phyloP scores from a whole-genome alignment of 2,329 filamentous ascomycete species.

The Nemania serpens region DNA sequence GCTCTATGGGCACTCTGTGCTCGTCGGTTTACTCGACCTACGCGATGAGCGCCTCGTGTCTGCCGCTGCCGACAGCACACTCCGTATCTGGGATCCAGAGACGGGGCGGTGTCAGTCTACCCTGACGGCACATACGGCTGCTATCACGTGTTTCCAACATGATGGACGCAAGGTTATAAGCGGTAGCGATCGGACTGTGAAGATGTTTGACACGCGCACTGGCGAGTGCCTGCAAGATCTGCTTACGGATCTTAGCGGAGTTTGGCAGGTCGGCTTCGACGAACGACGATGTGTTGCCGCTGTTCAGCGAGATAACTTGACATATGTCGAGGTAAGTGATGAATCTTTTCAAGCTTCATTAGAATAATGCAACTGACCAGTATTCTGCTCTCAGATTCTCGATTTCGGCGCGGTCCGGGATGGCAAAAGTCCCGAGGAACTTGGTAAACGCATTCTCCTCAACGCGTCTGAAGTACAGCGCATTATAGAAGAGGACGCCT shows the following conservation, averaged over 20 bases:
- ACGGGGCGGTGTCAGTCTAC: constrained; percentile 88
- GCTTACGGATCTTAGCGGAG: constrained; percentile 89
- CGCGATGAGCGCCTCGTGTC: constrained; percentile 90
- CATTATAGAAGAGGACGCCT: constrained; percentile 40
- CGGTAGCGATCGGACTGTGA: constrained; percentile 91
- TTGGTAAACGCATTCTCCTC: constrained; percentile 77
- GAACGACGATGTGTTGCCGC: constrained; percentile 93
- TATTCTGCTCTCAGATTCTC: constrained; percentile 69
- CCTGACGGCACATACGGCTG: constrained; percentile 90
- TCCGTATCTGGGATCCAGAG: constrained; percentile 96
- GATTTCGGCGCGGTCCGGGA: constrained; percentile 96
- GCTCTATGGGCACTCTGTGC: constrained; percentile 87
- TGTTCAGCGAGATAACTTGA: constrained; percentile 88
- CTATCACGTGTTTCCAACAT: constrained; percentile 98
- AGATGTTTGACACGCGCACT: constrained; percentile 97
- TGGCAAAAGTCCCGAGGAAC: constrained; percentile 75
- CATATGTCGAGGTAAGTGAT: constrained; percentile 86
- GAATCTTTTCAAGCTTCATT: background rate
- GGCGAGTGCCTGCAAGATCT: constrained; percentile 93
- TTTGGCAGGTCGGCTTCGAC: constrained; percentile 99
- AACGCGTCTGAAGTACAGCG: constrained; percentile 59
- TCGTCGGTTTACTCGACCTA: constrained; percentile 90
- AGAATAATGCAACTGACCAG: constrained; percentile 40
- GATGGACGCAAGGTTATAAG: constrained; percentile 96
- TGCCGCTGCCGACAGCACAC: constrained; percentile 90